phyloP scores from a whole-genome alignment of 257 asterid genomes.

The Capsicum pubescens region DNA sequence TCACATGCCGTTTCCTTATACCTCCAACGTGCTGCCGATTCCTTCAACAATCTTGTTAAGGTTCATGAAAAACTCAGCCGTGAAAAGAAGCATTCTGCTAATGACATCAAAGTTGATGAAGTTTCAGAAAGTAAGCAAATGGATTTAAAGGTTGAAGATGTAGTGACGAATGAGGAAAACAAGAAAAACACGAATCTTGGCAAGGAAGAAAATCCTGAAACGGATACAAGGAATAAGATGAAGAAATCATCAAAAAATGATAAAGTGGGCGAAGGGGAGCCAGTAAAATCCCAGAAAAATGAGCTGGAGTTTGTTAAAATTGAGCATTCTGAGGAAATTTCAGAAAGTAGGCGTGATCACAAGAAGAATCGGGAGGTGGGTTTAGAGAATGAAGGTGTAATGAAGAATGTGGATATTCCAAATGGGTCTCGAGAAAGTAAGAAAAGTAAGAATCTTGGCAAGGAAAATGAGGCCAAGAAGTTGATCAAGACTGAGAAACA shows the following conservation, averaged over 20 bases:
- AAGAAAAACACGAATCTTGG: conserved; percentile 3
- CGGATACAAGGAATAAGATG: not conserved
- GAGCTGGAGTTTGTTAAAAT: not conserved
- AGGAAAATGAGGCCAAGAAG: no score
- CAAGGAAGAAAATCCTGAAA: not conserved
- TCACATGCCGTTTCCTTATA: conserved; percentile 54
- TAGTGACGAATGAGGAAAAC: not conserved
- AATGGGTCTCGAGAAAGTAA: no score
- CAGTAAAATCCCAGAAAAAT: not conserved
- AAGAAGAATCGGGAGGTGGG: no score
- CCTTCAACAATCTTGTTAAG: conserved; percentile 55
- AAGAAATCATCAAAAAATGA: not conserved
- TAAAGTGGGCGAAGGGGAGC: not conserved
- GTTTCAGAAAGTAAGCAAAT: not conserved
- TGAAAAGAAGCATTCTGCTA: not conserved
- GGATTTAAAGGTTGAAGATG: not conserved
- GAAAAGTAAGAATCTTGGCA: no score
- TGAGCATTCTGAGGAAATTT: not conserved
- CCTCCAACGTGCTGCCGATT: conserved; percentile 52
- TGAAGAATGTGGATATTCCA: no score
- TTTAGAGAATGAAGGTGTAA: no score
- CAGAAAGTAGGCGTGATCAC: no score
- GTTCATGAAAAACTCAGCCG: conserved; percentile 41
- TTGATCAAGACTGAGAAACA: no score
- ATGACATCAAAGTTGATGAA: not conserved